Percentiles rank a stretch among this genome's conserved stretches.
Evolutionary conservation across 768 basidiomycete genomes (phyloP).

Genomic region (Russula abietina): DNA sequence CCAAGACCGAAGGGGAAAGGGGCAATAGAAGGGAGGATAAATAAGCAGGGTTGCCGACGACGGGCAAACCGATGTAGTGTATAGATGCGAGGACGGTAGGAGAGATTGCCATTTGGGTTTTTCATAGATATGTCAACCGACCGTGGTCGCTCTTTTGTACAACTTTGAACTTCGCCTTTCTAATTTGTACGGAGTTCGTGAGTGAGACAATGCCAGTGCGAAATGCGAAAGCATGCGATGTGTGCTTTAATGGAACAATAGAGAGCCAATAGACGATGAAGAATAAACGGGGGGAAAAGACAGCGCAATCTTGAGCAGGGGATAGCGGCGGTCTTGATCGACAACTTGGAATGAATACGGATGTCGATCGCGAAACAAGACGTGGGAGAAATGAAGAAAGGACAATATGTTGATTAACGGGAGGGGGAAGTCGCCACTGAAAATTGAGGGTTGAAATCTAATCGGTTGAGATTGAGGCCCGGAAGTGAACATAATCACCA

Average conservation of each 20-base stretch:
- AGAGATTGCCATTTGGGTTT: constrained; percentile 23
- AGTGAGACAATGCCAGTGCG: constrained; percentile 33
- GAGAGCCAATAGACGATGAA: constrained; percentile 16
- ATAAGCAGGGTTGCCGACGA: constrained; percentile 23
- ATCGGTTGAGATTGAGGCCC: constrained; percentile 31
- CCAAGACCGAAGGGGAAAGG: constrained; percentile 28
- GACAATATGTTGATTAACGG: constrained; percentile 28
- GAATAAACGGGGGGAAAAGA: background rate
- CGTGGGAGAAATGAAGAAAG: constrained; percentile 22
- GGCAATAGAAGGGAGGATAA: constrained; percentile 19
- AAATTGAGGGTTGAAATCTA: constrained; percentile 28
- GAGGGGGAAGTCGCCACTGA: constrained; percentile 23
- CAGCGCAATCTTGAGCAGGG: constrained; percentile 21
- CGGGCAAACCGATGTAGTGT: constrained; percentile 18
- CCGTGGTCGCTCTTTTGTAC: constrained; percentile 37
- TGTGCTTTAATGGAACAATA: constrained; percentile 22
- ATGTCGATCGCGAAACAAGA: constrained; percentile 28
- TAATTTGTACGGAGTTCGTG: constrained; percentile 29
- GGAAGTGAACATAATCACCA: constrained; percentile 26
- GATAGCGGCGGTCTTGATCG: constrained; percentile 27
- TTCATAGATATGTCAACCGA: constrained; percentile 29
- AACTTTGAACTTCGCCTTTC: constrained; percentile 31
- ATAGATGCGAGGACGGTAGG: constrained; percentile 30
- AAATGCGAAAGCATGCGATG: constrained; percentile 29
- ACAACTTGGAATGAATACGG: constrained; percentile 46